Percentiles rank a stretch among this genome's conserved stretches.
Conservation (phyloP, 2,329 filamentous ascomycete genomes). For the Trichoderma koningiopsis region DNA sequence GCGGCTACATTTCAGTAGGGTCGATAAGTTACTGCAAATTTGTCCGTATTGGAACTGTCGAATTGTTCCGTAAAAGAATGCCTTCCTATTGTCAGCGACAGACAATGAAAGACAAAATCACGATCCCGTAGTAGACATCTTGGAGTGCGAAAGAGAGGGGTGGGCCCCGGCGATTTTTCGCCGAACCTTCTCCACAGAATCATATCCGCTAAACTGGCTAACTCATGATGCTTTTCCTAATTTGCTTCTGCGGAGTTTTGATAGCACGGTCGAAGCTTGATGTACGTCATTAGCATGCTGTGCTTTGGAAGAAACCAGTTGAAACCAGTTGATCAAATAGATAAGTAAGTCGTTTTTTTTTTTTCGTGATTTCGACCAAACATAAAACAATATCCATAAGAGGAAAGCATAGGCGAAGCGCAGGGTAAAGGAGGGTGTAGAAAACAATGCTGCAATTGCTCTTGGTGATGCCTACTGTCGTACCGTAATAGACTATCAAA, state of each 20-base stretch:
- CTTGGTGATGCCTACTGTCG: too few relatives aligned
- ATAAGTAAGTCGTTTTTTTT: neutral
- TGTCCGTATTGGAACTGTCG: neutral
- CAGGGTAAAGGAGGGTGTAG: too few relatives aligned
- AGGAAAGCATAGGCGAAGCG: too few relatives aligned
- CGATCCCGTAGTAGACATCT: neutral
- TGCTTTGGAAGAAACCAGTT: neutral
- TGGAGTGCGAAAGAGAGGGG: neutral
- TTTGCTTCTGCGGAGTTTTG: neutral
- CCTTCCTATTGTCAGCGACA: neutral
- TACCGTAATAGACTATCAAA: too few relatives aligned
- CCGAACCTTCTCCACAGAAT: neutral
- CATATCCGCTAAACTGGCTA: neutral
- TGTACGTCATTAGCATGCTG: neutral
- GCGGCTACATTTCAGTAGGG: neutral
- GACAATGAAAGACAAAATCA: neutral
- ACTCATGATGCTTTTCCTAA: neutral
- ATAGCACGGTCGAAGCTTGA: neutral
- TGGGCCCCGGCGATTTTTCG: neutral
- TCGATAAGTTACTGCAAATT: neutral
- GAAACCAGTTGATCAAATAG: neutral
- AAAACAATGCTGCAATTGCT: too few relatives aligned
- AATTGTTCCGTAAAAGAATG: neutral
- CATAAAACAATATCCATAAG: too few relatives aligned
- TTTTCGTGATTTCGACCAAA: neutral